Percentiles rank a stretch among this genome's conserved stretches.
These are phyloP conservation scores for Baorangia bicolor DNA, from an alignment of 768 basidiomycete genomes.

Conservation along the genomic window DNA sequence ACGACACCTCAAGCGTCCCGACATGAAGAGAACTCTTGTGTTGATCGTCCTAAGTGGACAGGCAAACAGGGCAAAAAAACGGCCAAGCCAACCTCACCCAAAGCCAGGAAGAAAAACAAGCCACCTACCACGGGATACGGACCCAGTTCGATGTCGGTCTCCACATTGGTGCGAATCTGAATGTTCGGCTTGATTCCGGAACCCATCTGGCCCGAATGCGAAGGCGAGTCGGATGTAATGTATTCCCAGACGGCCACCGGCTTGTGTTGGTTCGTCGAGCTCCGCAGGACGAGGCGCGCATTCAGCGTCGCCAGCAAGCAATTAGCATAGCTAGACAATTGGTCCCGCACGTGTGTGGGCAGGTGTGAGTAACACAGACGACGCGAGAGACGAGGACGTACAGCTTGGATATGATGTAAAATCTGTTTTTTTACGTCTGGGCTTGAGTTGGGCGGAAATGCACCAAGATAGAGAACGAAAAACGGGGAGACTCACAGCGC, in stretches of 20 bases:
- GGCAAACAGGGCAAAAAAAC: too few relatives aligned
- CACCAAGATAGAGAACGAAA: too few relatives aligned
- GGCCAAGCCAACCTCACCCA: too few relatives aligned
- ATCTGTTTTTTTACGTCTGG: background rate
- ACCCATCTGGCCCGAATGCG: too few relatives aligned
- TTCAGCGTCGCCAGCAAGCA: conserved; percentile 10
- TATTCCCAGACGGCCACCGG: background rate
- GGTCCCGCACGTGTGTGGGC: too few relatives aligned
- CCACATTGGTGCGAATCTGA: background rate
- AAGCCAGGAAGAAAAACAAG: background rate
- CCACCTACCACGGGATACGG: background rate
- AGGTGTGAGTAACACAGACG: too few relatives aligned
- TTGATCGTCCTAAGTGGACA: too few relatives aligned
- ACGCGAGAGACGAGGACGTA: background rate
- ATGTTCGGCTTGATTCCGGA: too few relatives aligned
- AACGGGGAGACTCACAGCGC: conserved; percentile 4
- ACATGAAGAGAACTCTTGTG: too few relatives aligned
- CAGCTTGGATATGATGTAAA: background rate
- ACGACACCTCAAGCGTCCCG: too few relatives aligned
- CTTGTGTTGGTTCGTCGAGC: background rate
- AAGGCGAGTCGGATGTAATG: background rate
- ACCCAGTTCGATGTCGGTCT: background rate
- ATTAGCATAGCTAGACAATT: conserved; percentile 11
- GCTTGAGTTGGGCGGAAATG: too few relatives aligned
- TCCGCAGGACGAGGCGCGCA: background rate